Evolutionary conservation across 768 basidiomycete genomes (phyloP), one percentile per base, ranked within the genome.

Genomic region (Russula olivacea): DNA sequence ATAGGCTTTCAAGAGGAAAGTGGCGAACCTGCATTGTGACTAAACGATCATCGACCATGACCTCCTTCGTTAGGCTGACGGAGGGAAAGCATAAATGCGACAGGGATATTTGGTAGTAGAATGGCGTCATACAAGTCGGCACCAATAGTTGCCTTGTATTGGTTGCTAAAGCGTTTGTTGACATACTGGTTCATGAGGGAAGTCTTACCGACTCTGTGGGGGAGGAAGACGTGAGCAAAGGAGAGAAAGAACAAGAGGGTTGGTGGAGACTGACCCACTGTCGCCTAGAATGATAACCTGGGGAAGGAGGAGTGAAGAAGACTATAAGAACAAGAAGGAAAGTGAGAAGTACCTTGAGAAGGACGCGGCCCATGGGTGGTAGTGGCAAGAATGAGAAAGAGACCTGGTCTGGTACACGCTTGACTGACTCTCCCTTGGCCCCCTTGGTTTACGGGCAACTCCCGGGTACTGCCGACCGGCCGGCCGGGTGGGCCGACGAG

Each of bases 161-260:
- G 96, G 78, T 95, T 97, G 75, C 91, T 93, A 77, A 98, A 99
- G 66, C 97, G 89, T 77, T 98, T 98, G 85, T 98, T 98, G 68
- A 99, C 97, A 79, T 97, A 98, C 78, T 99, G 97, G 80, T 98
- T 98, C 97, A 99, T 99, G 71, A 99, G 88, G 32, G 96, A 98
- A 47, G 97, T 98, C 88, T 98, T 98, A 48, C 95, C 96, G 74
- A 98, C 96, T 61, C 95, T 95, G 70, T 19, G 63, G 30, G 36
- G 19, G 40, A 40, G 25, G 40, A 53, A 43, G 65, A 66, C 48
- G 58, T 34, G 14, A 52, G 68, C 49, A 32, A 14, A 47, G 19
- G 43, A 45, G 28, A n/a, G 30, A 28, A 47, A 34, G 55, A 32
- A 34, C 30, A 10, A 41, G 17, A 25, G 15, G 59, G 51, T 23